Evolutionary conservation across 2,329 filamentous ascomycete species (phyloP).

Genomic region (Hawksworthiomyces lignivorus): DNA sequence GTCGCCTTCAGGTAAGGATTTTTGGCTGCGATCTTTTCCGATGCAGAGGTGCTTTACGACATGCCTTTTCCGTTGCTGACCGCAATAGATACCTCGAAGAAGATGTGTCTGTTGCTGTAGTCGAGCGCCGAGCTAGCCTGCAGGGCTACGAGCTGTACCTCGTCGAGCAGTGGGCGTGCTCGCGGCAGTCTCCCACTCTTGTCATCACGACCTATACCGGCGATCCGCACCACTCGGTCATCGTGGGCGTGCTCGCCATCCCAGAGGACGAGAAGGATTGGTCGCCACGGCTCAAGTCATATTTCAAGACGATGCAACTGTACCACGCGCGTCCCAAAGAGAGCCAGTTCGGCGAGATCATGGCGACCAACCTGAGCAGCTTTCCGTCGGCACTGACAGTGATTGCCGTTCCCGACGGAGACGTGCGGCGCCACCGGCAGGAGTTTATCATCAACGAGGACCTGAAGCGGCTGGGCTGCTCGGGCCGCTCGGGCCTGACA

Average conservation of each 20-base stretch:
- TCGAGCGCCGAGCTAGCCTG: conserved; percentile 63
- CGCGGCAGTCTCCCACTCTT: conserved; percentile 79
- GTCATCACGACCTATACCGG: conserved; percentile 91
- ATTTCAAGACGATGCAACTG: conserved; percentile 78
- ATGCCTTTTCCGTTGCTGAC: background rate
- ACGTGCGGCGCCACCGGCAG: conserved; percentile 70
- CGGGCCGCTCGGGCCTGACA: conserved; percentile 78
- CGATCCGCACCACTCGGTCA: conserved; percentile 68
- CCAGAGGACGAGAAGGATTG: conserved; percentile 72
- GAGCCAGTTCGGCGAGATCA: conserved; percentile 73
- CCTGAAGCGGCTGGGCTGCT: conserved; percentile 85
- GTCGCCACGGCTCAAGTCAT: conserved; percentile 71
- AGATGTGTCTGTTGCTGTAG: conserved; percentile 65
- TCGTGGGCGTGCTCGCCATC: conserved; percentile 72
- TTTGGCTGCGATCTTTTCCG: no score
- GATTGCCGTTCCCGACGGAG: conserved; percentile 82
- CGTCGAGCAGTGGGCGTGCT: conserved; percentile 97
- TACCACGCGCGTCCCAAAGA: conserved; percentile 79
- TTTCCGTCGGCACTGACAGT: conserved; percentile 90
- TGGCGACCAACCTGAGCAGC: conserved; percentile 88
- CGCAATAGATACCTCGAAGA: conserved; percentile 67
- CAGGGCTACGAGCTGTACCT: conserved; percentile 87
- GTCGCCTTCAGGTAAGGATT: conserved; percentile 45
- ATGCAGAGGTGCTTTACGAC: no score
- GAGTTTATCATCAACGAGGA: conserved; percentile 93